A percentile compares a stretch with the other conserved stretches of the same genome.
Evolutionary conservation across 2,329 filamentous ascomycete species (phyloP).

Genomic region (Colletotrichum phormii): DNA sequence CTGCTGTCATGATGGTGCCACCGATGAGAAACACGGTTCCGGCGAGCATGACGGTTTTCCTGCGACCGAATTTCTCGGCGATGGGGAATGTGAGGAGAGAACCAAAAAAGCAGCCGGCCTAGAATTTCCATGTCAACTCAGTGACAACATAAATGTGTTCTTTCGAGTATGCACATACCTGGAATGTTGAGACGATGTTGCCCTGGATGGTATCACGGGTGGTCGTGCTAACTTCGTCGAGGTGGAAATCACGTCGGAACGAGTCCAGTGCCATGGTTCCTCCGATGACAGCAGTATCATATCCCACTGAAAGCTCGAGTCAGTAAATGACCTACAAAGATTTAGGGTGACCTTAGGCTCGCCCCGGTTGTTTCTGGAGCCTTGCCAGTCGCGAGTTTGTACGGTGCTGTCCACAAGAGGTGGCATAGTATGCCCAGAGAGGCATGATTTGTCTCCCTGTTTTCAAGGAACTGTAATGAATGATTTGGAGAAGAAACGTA

Average conservation of each 20-base stretch:
- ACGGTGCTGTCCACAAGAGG: background rate
- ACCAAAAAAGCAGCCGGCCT: constrained; percentile 55
- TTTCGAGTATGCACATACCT: background rate
- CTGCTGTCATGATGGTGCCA: constrained; percentile 48
- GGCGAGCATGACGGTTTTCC: constrained; percentile 57
- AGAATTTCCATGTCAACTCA: constrained; percentile 43
- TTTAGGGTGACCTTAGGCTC: background rate
- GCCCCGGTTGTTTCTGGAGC: background rate
- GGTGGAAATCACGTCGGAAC: constrained; percentile 50
- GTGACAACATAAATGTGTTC: rapidly evolving
- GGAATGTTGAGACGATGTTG: constrained; percentile 42
- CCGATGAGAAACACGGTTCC: constrained; percentile 54
- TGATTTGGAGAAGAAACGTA: constrained; percentile 22
- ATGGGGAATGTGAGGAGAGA: constrained; percentile 56
- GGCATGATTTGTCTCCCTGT: background rate
- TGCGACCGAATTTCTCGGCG: constrained; percentile 60
- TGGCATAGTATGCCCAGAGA: background rate
- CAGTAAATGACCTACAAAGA: background rate
- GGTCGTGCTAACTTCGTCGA: constrained; percentile 41
- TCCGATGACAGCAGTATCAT: constrained; percentile 53
- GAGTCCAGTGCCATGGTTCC: constrained; percentile 53
- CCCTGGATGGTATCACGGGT: constrained; percentile 48
- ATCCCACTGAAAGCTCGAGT: constrained; percentile 44
- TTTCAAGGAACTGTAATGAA: too few relatives aligned
- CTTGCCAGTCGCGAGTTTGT: background rate